phyloP scores from a whole-genome alignment of 2,329 filamentous ascomycete genomes.

The Sphaerulina vaccinii region DNA sequence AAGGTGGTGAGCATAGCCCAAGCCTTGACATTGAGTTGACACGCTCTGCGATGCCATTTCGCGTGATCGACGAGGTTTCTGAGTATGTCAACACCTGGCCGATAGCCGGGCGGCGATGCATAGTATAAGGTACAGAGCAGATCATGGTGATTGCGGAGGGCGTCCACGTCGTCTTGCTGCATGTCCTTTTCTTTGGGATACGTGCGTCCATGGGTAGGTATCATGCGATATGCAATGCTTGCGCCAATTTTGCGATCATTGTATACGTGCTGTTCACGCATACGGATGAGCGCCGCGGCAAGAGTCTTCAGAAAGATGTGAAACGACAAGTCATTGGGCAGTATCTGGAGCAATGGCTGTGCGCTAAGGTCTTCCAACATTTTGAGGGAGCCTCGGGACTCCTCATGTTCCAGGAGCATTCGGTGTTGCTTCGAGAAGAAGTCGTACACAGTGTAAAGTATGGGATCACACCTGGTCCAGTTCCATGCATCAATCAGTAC shows the following conservation, averaged over 20 bases:
- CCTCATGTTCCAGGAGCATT: slow-evolving; percentile 53
- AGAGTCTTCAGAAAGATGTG: slow-evolving; percentile 60
- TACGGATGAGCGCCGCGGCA: slow-evolving; percentile 49
- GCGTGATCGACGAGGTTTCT: slow-evolving; percentile 57
- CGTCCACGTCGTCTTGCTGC: slow-evolving; percentile 54
- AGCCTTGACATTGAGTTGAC: slow-evolving; percentile 56
- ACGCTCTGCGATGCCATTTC: slow-evolving; percentile 59
- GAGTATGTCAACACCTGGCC: slow-evolving; percentile 54
- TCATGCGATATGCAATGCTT: slow-evolving; percentile 54
- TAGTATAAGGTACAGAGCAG: slow-evolving; percentile 60
- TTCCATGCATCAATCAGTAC: slow-evolving; percentile 55
- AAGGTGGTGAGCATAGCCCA: slow-evolving; percentile 60
- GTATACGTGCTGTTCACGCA: slow-evolving; percentile 45
- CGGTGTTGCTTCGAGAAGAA: slow-evolving; percentile 58
- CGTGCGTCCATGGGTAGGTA: slow-evolving; percentile 60
- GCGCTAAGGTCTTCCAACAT: slow-evolving; percentile 54
- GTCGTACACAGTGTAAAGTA: slow-evolving; percentile 56
- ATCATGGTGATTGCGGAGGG: slow-evolving; percentile 62
- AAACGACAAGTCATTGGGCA: slow-evolving; percentile 54
- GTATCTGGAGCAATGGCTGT: slow-evolving; percentile 45
- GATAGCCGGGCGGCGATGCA: slow-evolving; percentile 52
- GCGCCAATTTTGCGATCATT: slow-evolving; percentile 56
- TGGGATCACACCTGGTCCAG: slow-evolving; percentile 56
- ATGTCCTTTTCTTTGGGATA: slow-evolving; percentile 59
- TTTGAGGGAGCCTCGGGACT: slow-evolving; percentile 50